Evolutionary conservation across 2,329 filamentous ascomycete genomes (phyloP).

Genomic region (Trichoderma brevicompactum): DNA sequence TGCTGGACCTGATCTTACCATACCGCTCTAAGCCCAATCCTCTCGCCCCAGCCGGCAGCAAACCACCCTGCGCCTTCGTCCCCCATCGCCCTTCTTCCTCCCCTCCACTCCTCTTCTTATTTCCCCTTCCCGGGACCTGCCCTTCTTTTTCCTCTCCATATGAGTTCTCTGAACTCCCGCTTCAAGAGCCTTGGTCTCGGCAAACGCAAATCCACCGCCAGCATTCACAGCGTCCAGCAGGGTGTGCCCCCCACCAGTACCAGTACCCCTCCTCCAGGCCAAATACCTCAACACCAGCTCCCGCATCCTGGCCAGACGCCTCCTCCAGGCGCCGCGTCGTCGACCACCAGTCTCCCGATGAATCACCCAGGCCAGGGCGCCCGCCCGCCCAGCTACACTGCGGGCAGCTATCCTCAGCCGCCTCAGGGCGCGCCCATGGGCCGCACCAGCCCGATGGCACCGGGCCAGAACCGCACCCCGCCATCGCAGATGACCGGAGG

Average conservation of each 20-base stretch:
- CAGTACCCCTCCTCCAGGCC: constrained; percentile 48
- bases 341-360: constrained; percentile 59
- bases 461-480: constrained; percentile 57
- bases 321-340: constrained; percentile 47
- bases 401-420: constrained; percentile 54
- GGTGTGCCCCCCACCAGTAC: constrained; percentile 41
- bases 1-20: constrained; percentile 14
- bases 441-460: constrained; percentile 58
- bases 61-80: constrained; percentile 24
- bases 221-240: constrained; percentile 57
- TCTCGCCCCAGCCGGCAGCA: constrained; percentile 19
- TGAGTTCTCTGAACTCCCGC: constrained; percentile 80
- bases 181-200: constrained; percentile 81
- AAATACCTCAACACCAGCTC: constrained; percentile 57
- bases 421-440: constrained; percentile 51
- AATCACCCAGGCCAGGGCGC: constrained; percentile 64
- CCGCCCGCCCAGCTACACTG: constrained; percentile 67
- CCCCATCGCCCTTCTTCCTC: constrained; percentile 26
- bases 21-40: constrained; percentile 27
- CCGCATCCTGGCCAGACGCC: constrained; percentile 43
- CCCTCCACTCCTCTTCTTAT: constrained; percentile 35
- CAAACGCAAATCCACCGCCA: constrained; percentile 74
- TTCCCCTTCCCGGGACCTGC: constrained; percentile 29
- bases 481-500: constrained; percentile 66
- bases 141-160: constrained; percentile 47